These are phyloP conservation scores for Aspergillus sp. DNA, from an alignment of 2,329 filamentous ascomycete species.

Conservation along the genomic window DNA sequence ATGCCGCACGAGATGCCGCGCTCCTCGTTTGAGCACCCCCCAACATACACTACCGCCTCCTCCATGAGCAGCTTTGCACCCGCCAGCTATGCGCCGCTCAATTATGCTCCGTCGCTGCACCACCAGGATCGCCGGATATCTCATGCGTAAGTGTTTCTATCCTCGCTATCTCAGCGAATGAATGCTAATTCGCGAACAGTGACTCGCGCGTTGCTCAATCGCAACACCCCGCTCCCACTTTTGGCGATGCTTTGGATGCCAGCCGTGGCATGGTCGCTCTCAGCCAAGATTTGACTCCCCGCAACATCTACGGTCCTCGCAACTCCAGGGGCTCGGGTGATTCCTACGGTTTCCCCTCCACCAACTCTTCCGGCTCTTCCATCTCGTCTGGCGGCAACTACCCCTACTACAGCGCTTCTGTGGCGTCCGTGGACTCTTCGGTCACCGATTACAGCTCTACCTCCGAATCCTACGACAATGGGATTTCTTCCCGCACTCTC, in stretches of 20 bases:
- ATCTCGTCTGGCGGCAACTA: slow-evolving; percentile 79
- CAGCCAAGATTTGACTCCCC: slow-evolving; percentile 83
- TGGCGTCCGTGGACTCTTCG: slow-evolving; percentile 61
- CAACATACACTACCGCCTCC: slow-evolving; percentile 61
- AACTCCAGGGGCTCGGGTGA: slow-evolving; percentile 66
- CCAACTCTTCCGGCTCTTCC: slow-evolving; percentile 87
- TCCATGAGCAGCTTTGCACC: slow-evolving; percentile 63
- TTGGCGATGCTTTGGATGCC: slow-evolving; percentile 84
- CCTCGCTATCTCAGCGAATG: neutral
- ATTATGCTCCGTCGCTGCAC: slow-evolving; percentile 61
- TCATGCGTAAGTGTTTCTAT: slow-evolving; percentile 64
- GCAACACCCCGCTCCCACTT: slow-evolving; percentile 57
- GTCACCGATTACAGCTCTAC: slow-evolving; percentile 90
- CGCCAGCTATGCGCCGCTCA: slow-evolving; percentile 69
- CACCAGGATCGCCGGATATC: slow-evolving; percentile 63
- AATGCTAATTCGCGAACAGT: slow-evolving; percentile 9
- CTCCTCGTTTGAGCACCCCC: slow-evolving; percentile 63
- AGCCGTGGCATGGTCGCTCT: slow-evolving; percentile 92
- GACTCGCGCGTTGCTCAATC: slow-evolving; percentile 31
- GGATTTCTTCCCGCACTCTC: slow-evolving; percentile 68
- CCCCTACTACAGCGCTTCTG: slow-evolving; percentile 78
- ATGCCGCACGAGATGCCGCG: slow-evolving; percentile 71
- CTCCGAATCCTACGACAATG: slow-evolving; percentile 72
- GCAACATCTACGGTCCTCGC: slow-evolving; percentile 76
- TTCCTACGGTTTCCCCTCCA: slow-evolving; percentile 84